Evolutionary conservation across 2,329 filamentous ascomycete species (phyloP), one percentile per base, ranked within the genome.

Genomic region (Fusarium sp.): DNA sequence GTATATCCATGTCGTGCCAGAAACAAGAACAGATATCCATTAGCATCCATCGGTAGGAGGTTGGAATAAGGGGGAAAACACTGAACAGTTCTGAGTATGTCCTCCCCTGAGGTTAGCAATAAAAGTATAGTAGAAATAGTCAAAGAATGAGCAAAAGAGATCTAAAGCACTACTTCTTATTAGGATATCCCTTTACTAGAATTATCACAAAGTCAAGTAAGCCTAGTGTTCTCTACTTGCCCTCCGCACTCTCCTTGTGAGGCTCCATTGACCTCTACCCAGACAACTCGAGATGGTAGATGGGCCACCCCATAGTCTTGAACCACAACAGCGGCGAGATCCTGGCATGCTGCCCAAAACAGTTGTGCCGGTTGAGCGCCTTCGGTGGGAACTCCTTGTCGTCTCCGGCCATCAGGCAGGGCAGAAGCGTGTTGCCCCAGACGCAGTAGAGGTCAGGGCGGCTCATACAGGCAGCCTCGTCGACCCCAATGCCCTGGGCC

Each of bases 401-500:
- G 22, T 77, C 74, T 34, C 72, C 74, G 13, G 50, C 67, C 4
- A 76, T 61, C 20, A 74, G 56, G 54, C 72, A 75, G 4, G 73
- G 76, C 27, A 72, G 42, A 16, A 77, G 57, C 7, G 50, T 64
- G 27, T 78, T 78, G 8, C 75, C 71, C 73, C 74, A 75, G 64
- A 74, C 22, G 31, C 74, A 75, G 34, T 59, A 67, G 1, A 73
- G 54, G 34, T 79, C 77, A 14, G 56, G 65, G 1, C 72, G 71
- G 22, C 69, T 71, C 20, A 75, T 62, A 61, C 76, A 79, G 18
- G 61, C 73, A 6, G 74, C 75, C 24, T 77, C 70, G 34, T 79
- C 75, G 2, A 78, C 38, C 10, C 57, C 69, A 29, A 78, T 37
- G 8, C 57, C 67, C 8, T 22, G 22, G 20, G 63, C 59, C 27